phyloP scores from a whole-genome alignment of 257 asterid genomes.

The Nicotiana undulata region DNA sequence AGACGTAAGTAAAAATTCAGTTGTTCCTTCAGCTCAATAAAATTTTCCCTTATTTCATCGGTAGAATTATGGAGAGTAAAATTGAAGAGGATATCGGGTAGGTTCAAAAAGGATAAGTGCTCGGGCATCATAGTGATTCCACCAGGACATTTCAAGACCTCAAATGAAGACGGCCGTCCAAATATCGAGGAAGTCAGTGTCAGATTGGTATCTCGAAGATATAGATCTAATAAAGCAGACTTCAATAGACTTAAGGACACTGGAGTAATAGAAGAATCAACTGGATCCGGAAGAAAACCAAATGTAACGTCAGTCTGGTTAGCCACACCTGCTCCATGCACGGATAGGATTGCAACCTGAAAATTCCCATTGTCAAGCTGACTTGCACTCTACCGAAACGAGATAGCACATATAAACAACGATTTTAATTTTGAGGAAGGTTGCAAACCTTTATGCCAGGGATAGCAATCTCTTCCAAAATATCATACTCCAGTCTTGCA shows the following conservation, averaged over 20 bases:
- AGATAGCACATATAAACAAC: neutral
- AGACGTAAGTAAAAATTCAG: slow-evolving; percentile 55
- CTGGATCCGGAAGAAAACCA: slow-evolving; percentile 63
- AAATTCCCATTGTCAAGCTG: neutral
- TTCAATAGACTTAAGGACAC: slow-evolving; percentile 46
- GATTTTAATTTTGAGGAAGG: neutral
- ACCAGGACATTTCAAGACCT: slow-evolving; percentile 64
- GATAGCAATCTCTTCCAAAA: slow-evolving; percentile 63
- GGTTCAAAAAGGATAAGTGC: slow-evolving; percentile 17
- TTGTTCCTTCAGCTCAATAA: slow-evolving; percentile 53
- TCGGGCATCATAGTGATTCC: slow-evolving; percentile 70
- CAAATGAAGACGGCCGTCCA: slow-evolving; percentile 65
- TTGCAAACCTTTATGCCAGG: slow-evolving; percentile 61
- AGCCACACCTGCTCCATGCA: slow-evolving; percentile 46
- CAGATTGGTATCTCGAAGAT: slow-evolving; percentile 53
- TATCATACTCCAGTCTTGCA: slow-evolving; percentile 60
- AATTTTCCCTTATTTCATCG: slow-evolving; percentile 55
- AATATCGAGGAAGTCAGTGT: slow-evolving; percentile 56
- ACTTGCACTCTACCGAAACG: neutral
- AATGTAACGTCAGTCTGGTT: slow-evolving; percentile 61
- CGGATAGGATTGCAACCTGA: slow-evolving; percentile 69
- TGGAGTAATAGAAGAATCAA: slow-evolving; percentile 35
- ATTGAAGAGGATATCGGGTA: slow-evolving; percentile 42
- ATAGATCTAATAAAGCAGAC: slow-evolving; percentile 52
- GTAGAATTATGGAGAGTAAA: slow-evolving; percentile 74